Conservation (phyloP, 345 rosid species). For the Zanthoxylum bungeanum region DNA sequence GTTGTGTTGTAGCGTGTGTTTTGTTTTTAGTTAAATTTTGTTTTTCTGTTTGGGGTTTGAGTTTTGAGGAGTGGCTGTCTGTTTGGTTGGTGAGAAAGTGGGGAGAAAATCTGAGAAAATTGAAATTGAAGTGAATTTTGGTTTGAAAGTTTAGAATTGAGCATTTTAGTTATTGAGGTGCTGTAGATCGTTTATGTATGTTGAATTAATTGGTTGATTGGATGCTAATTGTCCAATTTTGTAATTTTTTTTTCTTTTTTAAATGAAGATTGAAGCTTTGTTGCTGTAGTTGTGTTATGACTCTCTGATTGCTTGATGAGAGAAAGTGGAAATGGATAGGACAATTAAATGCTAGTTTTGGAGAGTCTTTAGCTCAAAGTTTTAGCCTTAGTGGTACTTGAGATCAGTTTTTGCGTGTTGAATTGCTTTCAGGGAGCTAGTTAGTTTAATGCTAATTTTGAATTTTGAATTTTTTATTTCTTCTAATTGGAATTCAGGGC, state of each 20-base stretch:
- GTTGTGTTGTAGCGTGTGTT: neutral
- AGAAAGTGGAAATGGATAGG: neutral
- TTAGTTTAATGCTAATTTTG: too few species aligned
- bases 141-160: neutral
- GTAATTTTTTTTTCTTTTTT: too few species aligned
- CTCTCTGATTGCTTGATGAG: slow-evolving; percentile 7
- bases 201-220: slow-evolving; percentile 8
- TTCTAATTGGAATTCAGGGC: too few species aligned
- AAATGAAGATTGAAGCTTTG: neutral
- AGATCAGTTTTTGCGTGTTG: neutral
- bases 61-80: slow-evolving; percentile 5
- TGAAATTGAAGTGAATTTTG: slow-evolving; percentile 6
- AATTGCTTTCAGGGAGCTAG: neutral
- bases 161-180: neutral
- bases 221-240: neutral
- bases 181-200: slow-evolving; percentile 5
- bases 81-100: slow-evolving; percentile 17
- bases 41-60: slow-evolving; percentile 1
- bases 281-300: slow-evolving; percentile 1
- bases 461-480: too few species aligned
- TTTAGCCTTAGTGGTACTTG: neutral
- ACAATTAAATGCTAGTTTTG: neutral
- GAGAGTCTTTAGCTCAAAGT: neutral
- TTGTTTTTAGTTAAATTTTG: neutral
- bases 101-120: neutral